Evolutionary conservation across 441 rosid genomes (phyloP), one percentile per base, ranked within the genome.

Genomic region (Erodium texanum): DNA sequence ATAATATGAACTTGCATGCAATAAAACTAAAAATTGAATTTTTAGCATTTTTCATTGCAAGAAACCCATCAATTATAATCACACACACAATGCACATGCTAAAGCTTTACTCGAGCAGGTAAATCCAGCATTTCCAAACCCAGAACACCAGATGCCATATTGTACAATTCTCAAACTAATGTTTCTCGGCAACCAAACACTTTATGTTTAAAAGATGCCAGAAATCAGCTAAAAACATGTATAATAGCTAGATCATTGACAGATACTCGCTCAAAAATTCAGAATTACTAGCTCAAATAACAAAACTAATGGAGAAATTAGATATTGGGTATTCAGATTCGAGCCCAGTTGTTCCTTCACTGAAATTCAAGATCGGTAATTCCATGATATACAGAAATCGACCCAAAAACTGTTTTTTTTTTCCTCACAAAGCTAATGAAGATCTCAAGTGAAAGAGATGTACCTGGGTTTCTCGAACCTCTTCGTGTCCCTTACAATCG

Each of bases 171-270:
- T 18, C 61, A 18, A 54, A 18, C 22, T 56, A 19, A 19, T 56
- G 10, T 56, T 56, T 56, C 62, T 56, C 62, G 0, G 62, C 62
- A 56, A 56, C 62, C 62, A 56, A 56, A 56, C 62, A 56, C 62
- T 20, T 14, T n/a, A 15, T 14, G 54, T 15, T 48, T n/a, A 4
- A 54, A 54, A 54, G n/a, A 19, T 54, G 24, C 61, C 61, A 18
- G 24, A 54, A 19, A 54, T 54, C 61, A 18, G 11, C 22, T 20
- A 54, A 18, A 19, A 54, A 34, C 61, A 18, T 54, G 24, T 3
- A 54, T 56, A 20, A 34, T 2, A 56, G 62, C 62, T 56, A 56
- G 62, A 56, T 56, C 62, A 19, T 56, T 7, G 24, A 56, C 7
- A 19, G 62, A 24, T 56, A 19, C 62, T 56, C 24, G 11, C 62